Percentiles rank a stretch among this genome's conserved stretches.
Evolutionary conservation across 768 basidiomycete genomes (phyloP).

Genomic region (Hebeloma cylindrosporum): DNA sequence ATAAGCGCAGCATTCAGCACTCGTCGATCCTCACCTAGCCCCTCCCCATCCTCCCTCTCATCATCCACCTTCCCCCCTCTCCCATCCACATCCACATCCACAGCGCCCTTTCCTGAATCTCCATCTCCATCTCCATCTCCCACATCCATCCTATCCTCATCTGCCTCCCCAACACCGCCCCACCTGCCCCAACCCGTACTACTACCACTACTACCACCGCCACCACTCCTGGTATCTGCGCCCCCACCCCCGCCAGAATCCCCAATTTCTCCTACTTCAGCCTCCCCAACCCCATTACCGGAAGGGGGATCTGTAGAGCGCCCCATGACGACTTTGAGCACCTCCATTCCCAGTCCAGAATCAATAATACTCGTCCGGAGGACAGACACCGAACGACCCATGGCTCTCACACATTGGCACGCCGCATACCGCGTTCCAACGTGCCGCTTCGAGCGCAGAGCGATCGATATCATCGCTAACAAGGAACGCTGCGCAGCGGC

Average conservation of each 20-base stretch:
- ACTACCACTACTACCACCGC: too few species aligned
- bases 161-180: conserved; percentile 28
- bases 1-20: conserved; percentile 71
- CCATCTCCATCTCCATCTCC: conserved; percentile 6
- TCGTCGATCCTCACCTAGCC: conserved; percentile 59
- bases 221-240: too few species aligned
- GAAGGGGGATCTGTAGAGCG: conserved; percentile 8
- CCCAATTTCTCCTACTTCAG: conserved; percentile 1
- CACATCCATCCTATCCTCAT: conserved; percentile 17
- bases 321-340: conserved; percentile 53
- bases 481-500: too few species aligned
- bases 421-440: conserved; percentile 83
- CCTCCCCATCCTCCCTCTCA: background rate
- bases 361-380: conserved; percentile 86
- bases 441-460: conserved; percentile 46
- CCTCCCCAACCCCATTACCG: conserved; percentile 8
- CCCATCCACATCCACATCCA: background rate
- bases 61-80: conserved; percentile 19
- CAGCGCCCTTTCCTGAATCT: too few species aligned
- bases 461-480: conserved; percentile 24
- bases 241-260: too few species aligned
- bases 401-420: conserved; percentile 80
- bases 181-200: conserved; percentile 22
- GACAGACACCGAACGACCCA: conserved; percentile 77
- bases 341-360: conserved; percentile 68